Percentiles rank a stretch among this genome's conserved stretches.
These are phyloP conservation scores for Pseudocercospora musae DNA, from an alignment of 2,329 filamentous ascomycete genomes.

Conservation along the genomic window DNA sequence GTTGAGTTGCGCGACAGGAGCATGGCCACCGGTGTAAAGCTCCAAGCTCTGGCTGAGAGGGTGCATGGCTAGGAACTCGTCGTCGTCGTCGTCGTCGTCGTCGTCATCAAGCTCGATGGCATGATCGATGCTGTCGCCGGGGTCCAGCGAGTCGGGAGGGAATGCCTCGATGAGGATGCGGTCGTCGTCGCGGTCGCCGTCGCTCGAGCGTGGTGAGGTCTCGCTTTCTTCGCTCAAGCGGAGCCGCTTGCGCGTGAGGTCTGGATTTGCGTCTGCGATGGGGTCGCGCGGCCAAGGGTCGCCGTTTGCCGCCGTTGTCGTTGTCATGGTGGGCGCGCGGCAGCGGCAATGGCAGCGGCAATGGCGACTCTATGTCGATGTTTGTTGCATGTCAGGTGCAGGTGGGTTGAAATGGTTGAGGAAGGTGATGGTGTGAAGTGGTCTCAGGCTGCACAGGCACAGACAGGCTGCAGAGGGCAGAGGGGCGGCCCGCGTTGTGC, in stretches of 20 bases:
- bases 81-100: conserved; percentile 31
- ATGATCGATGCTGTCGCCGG: conserved; percentile 37
- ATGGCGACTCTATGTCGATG: background rate
- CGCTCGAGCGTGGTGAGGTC: conserved; percentile 25
- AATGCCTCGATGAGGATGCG: conserved; percentile 30
- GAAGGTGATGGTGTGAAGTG: background rate
- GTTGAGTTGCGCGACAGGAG: background rate
- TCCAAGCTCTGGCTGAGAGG: conserved; percentile 12
- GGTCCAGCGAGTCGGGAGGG: conserved; percentile 41
- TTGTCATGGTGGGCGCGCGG: background rate
- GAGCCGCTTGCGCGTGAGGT: conserved; percentile 47
- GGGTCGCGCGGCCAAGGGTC: conserved; percentile 37
- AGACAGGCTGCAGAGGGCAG: too few species aligned
- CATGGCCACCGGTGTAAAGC: conserved; percentile 5
- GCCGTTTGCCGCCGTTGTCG: conserved; percentile 23
- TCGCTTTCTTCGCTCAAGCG: conserved; percentile 39
- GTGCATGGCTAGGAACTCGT: conserved; percentile 20
- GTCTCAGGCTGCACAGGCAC: background rate
- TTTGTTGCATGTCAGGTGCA: conserved; percentile 4
- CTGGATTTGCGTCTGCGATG: conserved; percentile 44
- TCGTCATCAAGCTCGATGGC: conserved; percentile 39
- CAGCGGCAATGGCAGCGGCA: background rate
- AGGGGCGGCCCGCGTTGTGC: background rate
- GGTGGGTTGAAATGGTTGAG: too few species aligned
- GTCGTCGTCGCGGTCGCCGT: too few species aligned